A percentile compares a stretch with the other conserved stretches of the same genome.
phyloP scores from a whole-genome alignment of 2,329 filamentous ascomycete genomes.

The Dactylonectria macrodidyma region DNA sequence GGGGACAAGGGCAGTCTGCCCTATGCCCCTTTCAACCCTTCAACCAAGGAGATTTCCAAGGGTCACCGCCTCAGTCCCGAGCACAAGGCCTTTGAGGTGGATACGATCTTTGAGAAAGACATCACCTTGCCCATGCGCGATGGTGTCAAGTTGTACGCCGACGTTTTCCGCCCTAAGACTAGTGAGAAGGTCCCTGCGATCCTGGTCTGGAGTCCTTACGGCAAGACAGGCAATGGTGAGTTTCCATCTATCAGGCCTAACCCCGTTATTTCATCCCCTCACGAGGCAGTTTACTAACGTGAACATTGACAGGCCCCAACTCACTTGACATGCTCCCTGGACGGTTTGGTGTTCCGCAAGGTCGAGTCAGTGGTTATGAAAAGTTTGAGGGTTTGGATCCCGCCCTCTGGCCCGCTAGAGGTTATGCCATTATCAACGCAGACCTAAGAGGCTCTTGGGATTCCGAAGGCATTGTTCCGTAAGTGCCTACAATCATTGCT shows the following conservation, averaged over 20 bases:
- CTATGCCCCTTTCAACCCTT: conserved; percentile 2
- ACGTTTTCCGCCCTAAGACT: neutral
- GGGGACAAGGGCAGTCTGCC: neutral
- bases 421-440: conserved; percentile 26
- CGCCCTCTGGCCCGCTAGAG: conserved; percentile 26
- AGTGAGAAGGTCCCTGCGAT: neutral
- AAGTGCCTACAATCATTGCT: neutral
- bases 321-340: conserved; percentile 11
- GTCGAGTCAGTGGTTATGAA: conserved; percentile 6
- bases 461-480: conserved; percentile 15
- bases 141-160: neutral
- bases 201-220: conserved; percentile 3
- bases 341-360: conserved; percentile 9
- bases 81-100: neutral
- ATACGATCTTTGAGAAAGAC: conserved; percentile 1
- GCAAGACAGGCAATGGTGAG: conserved; percentile 4
- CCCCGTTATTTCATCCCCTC: too few relatives aligned
- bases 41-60: neutral
- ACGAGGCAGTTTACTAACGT: neutral
- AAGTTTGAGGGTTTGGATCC: conserved; percentile 27
- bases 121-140: neutral
- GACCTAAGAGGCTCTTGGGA: conserved; percentile 18
- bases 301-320: neutral
- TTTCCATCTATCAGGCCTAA: neutral
- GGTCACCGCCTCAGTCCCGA: conserved; percentile 1